Evolutionary conservation across 768 basidiomycete species (phyloP), one percentile per base, ranked within the genome.

Genomic region (Leccinum broughii): DNA sequence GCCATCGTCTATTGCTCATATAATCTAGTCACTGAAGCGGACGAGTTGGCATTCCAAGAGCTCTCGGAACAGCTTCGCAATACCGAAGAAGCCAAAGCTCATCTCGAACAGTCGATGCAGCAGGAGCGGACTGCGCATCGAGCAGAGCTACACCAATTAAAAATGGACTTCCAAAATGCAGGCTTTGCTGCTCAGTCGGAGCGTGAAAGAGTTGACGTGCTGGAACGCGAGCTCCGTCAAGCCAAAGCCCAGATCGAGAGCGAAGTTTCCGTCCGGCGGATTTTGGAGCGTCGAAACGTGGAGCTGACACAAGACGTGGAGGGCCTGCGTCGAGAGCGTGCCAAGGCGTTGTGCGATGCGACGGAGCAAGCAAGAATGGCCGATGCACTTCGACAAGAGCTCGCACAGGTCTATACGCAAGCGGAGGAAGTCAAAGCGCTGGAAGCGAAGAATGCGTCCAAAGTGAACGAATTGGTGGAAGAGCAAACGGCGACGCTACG

Each of bases 401-500:
- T 93, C 32, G 72, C 77, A 1, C 86, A 85, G 58, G 84, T 83
- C 4, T 81, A 78, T 48, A 73, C 77, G 1, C 88, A 91, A 69
- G 85, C 83, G 46, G 86, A 89, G 59, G 87, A 87, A 52, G 80
- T 90, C 51, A 88, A 89, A 70, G 73, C 78, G 11, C 76, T 91
- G 46, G 90, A 92, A 70, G 77, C 79, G 46, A 79, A 83, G 59
- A 87, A 88, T 62, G 79, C 84, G 13, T 77, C 78, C 57, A 89
- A 89, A 67, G 77, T 92, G 14, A 79, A 84, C 8, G 78, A 77
- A 54, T 72, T 95, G 46, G 76, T 93, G 49, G 87, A 88, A 61
- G 92, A 93, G 34, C 90, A 94, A 69, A 86, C 86, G n/a, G 78
- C 76, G 48, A 87, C 85, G 50, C 76, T 93, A 46, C 82, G 82